Base-by-base conservation (phyloP, 805 yeast genomes). In the Candida coquimbonensis region DNA sequence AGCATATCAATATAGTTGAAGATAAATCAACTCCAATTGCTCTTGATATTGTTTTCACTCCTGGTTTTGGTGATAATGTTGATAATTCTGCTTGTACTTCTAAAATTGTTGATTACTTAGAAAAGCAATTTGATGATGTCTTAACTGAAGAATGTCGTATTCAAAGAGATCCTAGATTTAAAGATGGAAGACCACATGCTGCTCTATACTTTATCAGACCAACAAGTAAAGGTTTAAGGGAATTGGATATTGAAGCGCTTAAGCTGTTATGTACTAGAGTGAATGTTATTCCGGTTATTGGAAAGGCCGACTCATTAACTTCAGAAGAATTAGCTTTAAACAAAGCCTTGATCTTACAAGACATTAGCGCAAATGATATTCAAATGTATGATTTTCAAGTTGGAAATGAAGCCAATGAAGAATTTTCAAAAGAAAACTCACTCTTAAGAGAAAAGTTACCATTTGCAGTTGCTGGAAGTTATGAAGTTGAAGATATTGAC, bases 261-360 rank as follows among this genome's bases (percentile, higher is more conserved):
- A 77, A 72, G 53, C 70, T 74, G 40, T 70, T 90, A 43, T 77
- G 90, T 14, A 72, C 77, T 24, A 78, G 81, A 52, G 95, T 86
- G 19, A 90, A 90, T 65, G 74, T 91, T 25, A 78, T 90, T 38
- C 96, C 97, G 2, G 80, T 89, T 25, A 77, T 90, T 47, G 77
- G 86, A 34, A 83, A 86, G 57, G 81, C 95, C 3, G 97, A 90
- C 62, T 72, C 87, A 2, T 70, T 87, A 53, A 87, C 95, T 0
- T 72, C 72, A 21, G 61, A 73, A 2, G 96, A 90, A 63, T 65
- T 81, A 46, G 59, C 62, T 14, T 62, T 63, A 27, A 73, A 75
- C 62, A 84, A 84, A 61, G 63, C 68, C 45, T 66, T 73, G 45
- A 70, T 86, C 47, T 70, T 69, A 62, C 68, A 66, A 42, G 89